Evolutionary conservation across 495 filamentous ascomycete species (phyloP).

Genomic region (Podospora didyma): DNA sequence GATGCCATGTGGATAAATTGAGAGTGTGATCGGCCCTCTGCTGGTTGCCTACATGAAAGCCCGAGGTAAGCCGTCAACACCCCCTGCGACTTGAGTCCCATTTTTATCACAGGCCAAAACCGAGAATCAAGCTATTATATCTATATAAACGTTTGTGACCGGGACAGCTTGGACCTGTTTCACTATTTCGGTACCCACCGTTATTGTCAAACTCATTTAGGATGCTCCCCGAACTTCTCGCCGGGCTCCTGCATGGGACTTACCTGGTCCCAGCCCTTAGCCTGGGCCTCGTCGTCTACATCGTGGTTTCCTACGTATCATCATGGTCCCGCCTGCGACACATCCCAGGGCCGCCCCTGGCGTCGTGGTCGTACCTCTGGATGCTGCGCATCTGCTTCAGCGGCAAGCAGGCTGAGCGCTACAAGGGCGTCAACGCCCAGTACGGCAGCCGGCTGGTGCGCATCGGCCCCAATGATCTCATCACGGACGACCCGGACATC

Average conservation of each 20-base stretch:
- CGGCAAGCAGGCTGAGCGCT: background rate
- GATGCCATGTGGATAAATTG: no score
- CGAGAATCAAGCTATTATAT: no score
- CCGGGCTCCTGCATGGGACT: background rate
- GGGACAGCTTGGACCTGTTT: no score
- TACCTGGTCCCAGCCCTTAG: background rate
- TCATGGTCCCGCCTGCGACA: slow-evolving; percentile 29
- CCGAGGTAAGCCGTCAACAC: no score
- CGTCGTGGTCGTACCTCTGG: slow-evolving; percentile 55
- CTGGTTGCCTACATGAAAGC: no score
- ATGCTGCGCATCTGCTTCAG: background rate
- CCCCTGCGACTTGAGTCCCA: no score
- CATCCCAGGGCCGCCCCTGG: slow-evolving; percentile 50
- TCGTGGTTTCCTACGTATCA: background rate
- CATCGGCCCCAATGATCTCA: slow-evolving; percentile 48
- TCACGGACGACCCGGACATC: slow-evolving; percentile 34
- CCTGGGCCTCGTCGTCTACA: background rate
- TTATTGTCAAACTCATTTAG: no score
- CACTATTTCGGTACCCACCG: no score
- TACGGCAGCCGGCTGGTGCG: slow-evolving; percentile 46
- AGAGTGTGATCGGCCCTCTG: no score
- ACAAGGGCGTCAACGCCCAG: slow-evolving; percentile 24
- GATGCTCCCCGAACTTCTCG: background rate
- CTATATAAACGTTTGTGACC: no score
- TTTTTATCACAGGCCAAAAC: no score